Percentiles rank a stretch among this genome's conserved stretches.
phyloP scores from a whole-genome alignment of 1,284 basidiomycete species.

The Trametes hirsuta region DNA sequence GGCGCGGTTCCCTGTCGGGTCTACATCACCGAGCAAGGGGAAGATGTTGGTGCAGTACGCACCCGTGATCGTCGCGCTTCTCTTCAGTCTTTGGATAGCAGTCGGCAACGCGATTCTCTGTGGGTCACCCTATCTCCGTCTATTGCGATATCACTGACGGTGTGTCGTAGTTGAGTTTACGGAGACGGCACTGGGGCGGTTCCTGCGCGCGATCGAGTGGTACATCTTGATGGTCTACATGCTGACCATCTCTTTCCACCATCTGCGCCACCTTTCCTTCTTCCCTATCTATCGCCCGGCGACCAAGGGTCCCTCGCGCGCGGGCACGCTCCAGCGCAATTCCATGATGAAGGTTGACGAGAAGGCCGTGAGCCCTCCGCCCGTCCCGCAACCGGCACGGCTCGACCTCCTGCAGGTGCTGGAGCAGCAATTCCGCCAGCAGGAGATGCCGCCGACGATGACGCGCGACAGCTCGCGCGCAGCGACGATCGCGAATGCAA shows the following conservation, averaged over 20 bases:
- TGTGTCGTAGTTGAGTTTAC: slow-evolving; percentile 59
- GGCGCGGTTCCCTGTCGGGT: slow-evolving; percentile 33
- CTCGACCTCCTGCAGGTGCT: slow-evolving; percentile 16
- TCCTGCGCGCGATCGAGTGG: slow-evolving; percentile 68
- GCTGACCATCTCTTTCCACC: slow-evolving; percentile 55
- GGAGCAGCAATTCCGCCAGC: slow-evolving; percentile 16
- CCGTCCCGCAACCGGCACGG: not conserved
- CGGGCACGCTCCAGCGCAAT: slow-evolving; percentile 28
- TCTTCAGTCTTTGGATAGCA: slow-evolving; percentile 55
- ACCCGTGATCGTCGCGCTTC: slow-evolving; percentile 53
- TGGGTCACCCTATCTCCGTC: slow-evolving; percentile 41
- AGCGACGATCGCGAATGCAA: slow-evolving; percentile 13
- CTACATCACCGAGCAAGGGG: slow-evolving; percentile 42
- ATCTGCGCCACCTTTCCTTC: slow-evolving; percentile 31
- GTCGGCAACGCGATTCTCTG: slow-evolving; percentile 61
- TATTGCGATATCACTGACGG: not conserved
- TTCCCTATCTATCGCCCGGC: slow-evolving; percentile 17
- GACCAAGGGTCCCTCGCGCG: slow-evolving; percentile 31
- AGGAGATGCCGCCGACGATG: slow-evolving; percentile 17
- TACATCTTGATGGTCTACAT: slow-evolving; percentile 64
- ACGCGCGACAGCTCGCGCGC: slow-evolving; percentile 19
- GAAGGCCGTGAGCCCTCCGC: not conserved
- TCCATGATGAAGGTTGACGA: slow-evolving; percentile 15
- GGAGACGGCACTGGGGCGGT: slow-evolving; percentile 69
- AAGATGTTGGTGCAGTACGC: slow-evolving; percentile 52